phyloP scores from a whole-genome alignment of 1,284 basidiomycete genomes.

The Trichosporon faecale region DNA sequence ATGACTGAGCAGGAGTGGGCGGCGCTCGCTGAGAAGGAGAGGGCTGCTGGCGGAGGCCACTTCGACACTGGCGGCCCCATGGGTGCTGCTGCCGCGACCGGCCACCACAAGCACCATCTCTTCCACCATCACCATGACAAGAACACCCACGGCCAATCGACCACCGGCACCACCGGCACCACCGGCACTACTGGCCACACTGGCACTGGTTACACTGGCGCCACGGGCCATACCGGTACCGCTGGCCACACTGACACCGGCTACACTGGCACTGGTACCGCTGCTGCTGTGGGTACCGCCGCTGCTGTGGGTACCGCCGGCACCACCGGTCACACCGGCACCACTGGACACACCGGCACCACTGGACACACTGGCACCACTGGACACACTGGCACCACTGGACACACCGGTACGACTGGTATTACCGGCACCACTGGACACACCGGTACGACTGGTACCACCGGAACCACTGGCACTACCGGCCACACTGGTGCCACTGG shows the following conservation, averaged over 20 bases:
- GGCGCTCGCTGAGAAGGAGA: background rate
- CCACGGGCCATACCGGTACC: background rate
- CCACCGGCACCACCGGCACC: background rate
- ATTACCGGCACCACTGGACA: background rate
- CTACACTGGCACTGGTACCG: background rate
- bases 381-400: background rate
- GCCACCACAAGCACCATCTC: background rate
- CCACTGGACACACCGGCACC: background rate
- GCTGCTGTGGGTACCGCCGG: too few species aligned
- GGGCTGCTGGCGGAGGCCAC: background rate
- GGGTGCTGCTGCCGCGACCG: background rate
- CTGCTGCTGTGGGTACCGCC: too few species aligned
- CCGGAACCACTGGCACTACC: background rate
- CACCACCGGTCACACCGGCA: too few species aligned
- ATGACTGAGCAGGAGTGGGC: conserved; percentile 8
- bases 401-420: conserved; percentile 6
- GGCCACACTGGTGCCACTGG: background rate
- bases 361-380: conserved; percentile 11
- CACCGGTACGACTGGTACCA: background rate
- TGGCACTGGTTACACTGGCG: background rate
- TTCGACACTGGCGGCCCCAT: background rate
- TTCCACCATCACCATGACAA: background rate
- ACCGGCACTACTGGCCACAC: background rate
- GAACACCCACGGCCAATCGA: background rate
- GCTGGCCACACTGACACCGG: background rate